Base-by-base conservation (phyloP, 139 green algal species). In the Parachlorella kessleri region DNA sequence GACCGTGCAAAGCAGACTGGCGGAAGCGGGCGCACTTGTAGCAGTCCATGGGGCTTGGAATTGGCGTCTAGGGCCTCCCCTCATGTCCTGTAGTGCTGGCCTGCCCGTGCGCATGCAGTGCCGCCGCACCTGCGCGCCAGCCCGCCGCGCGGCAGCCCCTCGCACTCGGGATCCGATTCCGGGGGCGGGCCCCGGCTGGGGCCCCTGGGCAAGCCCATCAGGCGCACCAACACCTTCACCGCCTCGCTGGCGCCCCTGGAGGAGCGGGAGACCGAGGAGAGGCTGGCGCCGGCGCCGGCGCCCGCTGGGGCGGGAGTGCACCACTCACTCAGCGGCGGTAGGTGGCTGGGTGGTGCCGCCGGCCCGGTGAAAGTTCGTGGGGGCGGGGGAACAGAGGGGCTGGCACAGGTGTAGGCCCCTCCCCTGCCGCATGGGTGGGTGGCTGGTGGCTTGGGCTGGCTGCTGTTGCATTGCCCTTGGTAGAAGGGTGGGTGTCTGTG, bases 181-280 rank as follows among this genome's bases (percentile, higher is more conserved):
- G 39, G 38, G 10, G 55, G 41, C 28, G 40, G 35, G 35, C 30
- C 40, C 36, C 48, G 66, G 73, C 53, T 85, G 30, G 80, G 80
- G 1, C 72, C 80, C 4, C 66, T 85, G 73, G 80, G 80, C 48
- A 63, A 85, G 37, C 80, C 80, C 63, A 85, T 87, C 72, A 59
- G 77, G 24, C 70, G 82, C 37, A 87, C 65, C 41, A 87, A 87
- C 77, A 87, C 82, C 26, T 87, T 81, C 65, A 83, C 63, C 63
- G n/a, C 63, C 63, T 37, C 26, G 48, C 48, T 59, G 48, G 48
- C 48, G 38, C 72, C 59, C 66, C 66, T 81, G 42, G 76, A 68
- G n/a, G 76, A 73, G 66, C 42, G 69, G 9, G 75, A 35, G 48
- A 35, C 3, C 32, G 53, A n/a, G 7, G 66, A 18, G 74, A 66